Evolutionary conservation across 2,329 filamentous ascomycete species (phyloP), one percentile per base, ranked within the genome.

Genomic region (Fusarium falciforme): DNA sequence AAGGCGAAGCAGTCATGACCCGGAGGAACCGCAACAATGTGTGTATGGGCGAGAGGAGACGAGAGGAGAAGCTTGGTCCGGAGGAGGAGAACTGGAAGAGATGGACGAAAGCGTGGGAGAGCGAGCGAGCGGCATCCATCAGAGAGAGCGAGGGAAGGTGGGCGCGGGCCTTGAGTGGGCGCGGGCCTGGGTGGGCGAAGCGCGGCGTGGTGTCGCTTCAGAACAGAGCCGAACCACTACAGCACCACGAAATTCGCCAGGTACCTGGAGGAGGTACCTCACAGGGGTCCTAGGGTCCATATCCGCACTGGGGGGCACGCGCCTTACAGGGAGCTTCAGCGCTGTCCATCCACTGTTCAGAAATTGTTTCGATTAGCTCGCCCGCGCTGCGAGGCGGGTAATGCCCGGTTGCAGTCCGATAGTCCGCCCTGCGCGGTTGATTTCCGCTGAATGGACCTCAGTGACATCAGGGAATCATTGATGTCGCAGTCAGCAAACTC

Each of bases 21-120:
- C 71, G 61, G 60, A 67, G 44, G 61, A 62, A 62, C 67, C 64
- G 70, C 58, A 67, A 66, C 38, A 67, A 68, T 66, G 61, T 61
- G 70, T 61, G 70, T 61, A 70, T 74, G 65, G 63, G 66, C 47
- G 59, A 58, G 69, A 75, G 69, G 69, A 73, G 79, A 82, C 78
- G 76, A 78, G 68, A 72, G 79, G 76, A 78, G 78, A 74, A 79
- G 75, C 75, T 77, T 70, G 74, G 62, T 70, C 67, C 52, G 65
- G 67, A 68, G 66, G 57, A 76, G 49, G 71, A 66, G 67, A 69
- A 33, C 47, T 67, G 52, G 67, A 72, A 55, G 68, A 72, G 61
- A 35, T 59, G 68, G 52, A 58, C 47, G 47, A 27, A 52, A 52
- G 68, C 27, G 60, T 69, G 68, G 72, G 68, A 72, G 47, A 54